Percentiles rank a stretch among this genome's conserved stretches.
Conservation (phyloP, 257 asterid species). For the Plantago major region DNA sequence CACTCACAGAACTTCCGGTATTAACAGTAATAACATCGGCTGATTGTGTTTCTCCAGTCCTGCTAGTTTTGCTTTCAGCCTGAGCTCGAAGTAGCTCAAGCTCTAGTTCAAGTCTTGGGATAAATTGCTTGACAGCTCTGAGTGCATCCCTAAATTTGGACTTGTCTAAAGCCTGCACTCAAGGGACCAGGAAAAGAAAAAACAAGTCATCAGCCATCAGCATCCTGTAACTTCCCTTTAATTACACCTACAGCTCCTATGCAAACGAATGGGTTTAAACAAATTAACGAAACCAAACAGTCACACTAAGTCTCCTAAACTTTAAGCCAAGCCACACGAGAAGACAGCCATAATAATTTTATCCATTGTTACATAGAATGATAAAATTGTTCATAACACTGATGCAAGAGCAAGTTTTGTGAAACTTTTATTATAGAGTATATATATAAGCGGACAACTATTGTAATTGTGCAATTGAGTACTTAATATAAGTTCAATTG, state of each 20-base stretch:
- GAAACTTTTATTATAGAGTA: no score
- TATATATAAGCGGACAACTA: no score
- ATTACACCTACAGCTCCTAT: not conserved
- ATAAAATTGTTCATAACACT: no score
- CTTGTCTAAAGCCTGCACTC: slow-evolving; percentile 88
- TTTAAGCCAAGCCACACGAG: no score
- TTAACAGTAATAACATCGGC: slow-evolving; percentile 25
- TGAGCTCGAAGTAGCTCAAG: slow-evolving; percentile 73
- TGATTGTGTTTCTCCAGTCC: slow-evolving; percentile 26
- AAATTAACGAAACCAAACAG: no score
- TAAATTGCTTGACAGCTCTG: slow-evolving; percentile 68
- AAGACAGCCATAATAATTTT: no score
- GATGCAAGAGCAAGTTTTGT: no score
- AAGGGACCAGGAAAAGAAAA: slow-evolving; percentile 6
- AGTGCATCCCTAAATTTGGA: slow-evolving; percentile 85
- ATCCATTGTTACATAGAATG: no score
- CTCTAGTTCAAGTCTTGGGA: slow-evolving; percentile 87
- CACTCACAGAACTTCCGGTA: slow-evolving; percentile 22
- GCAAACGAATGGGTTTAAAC: no score
- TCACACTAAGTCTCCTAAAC: no score
- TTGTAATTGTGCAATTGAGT: no score
- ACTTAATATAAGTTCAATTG: no score
- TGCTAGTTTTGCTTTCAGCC: slow-evolving; percentile 35
- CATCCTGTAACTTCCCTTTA: not conserved
- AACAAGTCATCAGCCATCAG: slow-evolving; percentile 16